Conservation (phyloP, 805 yeast genomes). For the Metschnikowia gelsemii region DNA sequence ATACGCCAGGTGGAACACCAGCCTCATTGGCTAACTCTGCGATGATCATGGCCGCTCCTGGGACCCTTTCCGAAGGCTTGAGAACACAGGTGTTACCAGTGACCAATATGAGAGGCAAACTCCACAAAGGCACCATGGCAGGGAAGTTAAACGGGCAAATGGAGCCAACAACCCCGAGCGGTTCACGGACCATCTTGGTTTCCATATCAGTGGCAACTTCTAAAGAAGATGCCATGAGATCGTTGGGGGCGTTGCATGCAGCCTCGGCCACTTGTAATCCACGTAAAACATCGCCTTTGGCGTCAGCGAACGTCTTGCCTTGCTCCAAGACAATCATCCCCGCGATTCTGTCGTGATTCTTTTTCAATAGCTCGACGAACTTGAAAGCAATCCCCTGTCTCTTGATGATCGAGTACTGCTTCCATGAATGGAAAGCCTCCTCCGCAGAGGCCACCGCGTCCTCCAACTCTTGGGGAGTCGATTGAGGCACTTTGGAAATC, state of each 20-base stretch:
- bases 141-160: slow-evolving; percentile 84
- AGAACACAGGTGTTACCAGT: slow-evolving; percentile 71
- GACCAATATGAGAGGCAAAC: slow-evolving; percentile 58
- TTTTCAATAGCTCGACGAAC: slow-evolving; percentile 60
- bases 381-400: slow-evolving; percentile 75
- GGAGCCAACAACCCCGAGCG: slow-evolving; percentile 74
- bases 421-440: slow-evolving; percentile 60
- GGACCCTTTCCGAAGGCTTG: slow-evolving; percentile 66
- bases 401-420: slow-evolving; percentile 52
- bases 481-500: slow-evolving; percentile 69
- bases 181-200: slow-evolving; percentile 72
- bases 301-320: slow-evolving; percentile 75
- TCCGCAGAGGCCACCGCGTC: slow-evolving; percentile 65
- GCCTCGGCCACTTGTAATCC: slow-evolving; percentile 81
- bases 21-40: slow-evolving; percentile 72
- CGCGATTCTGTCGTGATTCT: slow-evolving; percentile 68
- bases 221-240: slow-evolving; percentile 59
- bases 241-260: slow-evolving; percentile 63
- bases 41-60: slow-evolving; percentile 75
- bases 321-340: slow-evolving; percentile 49
- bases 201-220: slow-evolving; percentile 77
- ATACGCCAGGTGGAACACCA: slow-evolving; percentile 72
- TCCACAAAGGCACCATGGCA: slow-evolving; percentile 75
- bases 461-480: slow-evolving; percentile 62
- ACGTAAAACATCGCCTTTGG: slow-evolving; percentile 69